Base-by-base conservation (phyloP, 495 filamentous ascomycete genomes). In the Penicillium angulare region DNA sequence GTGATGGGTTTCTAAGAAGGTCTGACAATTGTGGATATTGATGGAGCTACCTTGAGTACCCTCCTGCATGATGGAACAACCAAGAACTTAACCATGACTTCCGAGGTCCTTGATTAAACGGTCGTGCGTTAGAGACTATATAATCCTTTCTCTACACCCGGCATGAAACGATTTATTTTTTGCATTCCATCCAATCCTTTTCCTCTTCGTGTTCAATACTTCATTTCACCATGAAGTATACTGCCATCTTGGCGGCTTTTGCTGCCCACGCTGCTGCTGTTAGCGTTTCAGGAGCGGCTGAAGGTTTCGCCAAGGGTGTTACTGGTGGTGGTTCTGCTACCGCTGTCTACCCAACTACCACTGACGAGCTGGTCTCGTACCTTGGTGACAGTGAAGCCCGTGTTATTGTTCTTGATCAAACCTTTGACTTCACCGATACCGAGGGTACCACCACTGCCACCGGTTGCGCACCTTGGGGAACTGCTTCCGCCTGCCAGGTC, bases 401-500 rank as follows among this genome's bases (percentile, higher is more conserved):
- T 18, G 68, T 72, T 10, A 68, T 74, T 34, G 64, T 74, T 23
- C 65, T 74, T 10, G 38, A 57, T 43, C 64, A 69, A 63, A 69
- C 66, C 35, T 74, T 71, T 48, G 73, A 76, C 59, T 78, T 73
- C 68, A 64, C 54, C 27, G 65, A 59, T 42, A 73, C 56, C 17
- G 74, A 76, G 55, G 74, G 73, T 40, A 71, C 67, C 9, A 63
- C 58, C n/a, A 65, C 65, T 38, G 57, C 39, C 32, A 73, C 65
- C 39, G 78, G 77, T 23, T 80, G 76, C 47, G 67, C 73, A 38
- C 71, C 71, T 17, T 76, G 75, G 71, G 68, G 68, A 16, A 74
- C 72, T 44, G 65, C 41, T 27, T 60, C 59, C 44, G 72, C 36
- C 24, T 79, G 69, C 55, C 80, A 77, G 63, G 45, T 76, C 41